A percentile compares a stretch with the other conserved stretches of the same genome.
Conservation (phyloP, 2,329 filamentous ascomycete genomes). For the Botrytis elliptica region DNA sequence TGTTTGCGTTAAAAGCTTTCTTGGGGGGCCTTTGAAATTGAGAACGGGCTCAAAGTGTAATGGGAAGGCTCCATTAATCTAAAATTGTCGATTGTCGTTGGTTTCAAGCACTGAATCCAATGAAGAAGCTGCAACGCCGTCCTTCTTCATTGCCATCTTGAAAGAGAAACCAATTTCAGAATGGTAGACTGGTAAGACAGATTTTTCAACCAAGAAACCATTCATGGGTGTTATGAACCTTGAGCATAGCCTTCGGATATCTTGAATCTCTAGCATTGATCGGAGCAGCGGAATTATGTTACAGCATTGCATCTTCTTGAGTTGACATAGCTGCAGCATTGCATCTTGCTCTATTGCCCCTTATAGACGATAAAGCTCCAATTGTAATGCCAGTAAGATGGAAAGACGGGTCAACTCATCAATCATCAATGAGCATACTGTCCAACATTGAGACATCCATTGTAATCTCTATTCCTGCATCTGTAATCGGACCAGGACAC, state of each 20-base stretch:
- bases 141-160: not conserved
- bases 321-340: conserved; percentile 63
- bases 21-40: conserved; percentile 20
- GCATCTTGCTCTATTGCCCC: conserved; percentile 50
- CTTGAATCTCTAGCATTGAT: conserved; percentile 59
- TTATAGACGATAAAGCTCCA: conserved; percentile 53
- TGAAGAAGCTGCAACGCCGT: not conserved
- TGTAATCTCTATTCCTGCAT: conserved; percentile 44
- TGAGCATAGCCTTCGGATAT: conserved; percentile 63
- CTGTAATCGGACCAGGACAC: conserved; percentile 2
- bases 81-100: conserved; percentile 55
- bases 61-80: conserved; percentile 50
- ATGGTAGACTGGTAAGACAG: conserved; percentile 54
- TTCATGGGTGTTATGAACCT: conserved; percentile 64
- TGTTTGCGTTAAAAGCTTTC: conserved; percentile 14
- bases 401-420: conserved; percentile 62
- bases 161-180: conserved; percentile 53
- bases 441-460: conserved; percentile 60
- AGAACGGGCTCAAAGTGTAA: conserved; percentile 23
- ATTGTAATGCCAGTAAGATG: conserved; percentile 66
- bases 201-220: conserved; percentile 71
- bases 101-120: conserved; percentile 37
- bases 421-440: conserved; percentile 48
- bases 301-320: conserved; percentile 52
- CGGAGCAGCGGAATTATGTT: conserved; percentile 66